phyloP scores from a whole-genome alignment of 352 stramenopile genomes.

The Globisporangium ultimum region DNA sequence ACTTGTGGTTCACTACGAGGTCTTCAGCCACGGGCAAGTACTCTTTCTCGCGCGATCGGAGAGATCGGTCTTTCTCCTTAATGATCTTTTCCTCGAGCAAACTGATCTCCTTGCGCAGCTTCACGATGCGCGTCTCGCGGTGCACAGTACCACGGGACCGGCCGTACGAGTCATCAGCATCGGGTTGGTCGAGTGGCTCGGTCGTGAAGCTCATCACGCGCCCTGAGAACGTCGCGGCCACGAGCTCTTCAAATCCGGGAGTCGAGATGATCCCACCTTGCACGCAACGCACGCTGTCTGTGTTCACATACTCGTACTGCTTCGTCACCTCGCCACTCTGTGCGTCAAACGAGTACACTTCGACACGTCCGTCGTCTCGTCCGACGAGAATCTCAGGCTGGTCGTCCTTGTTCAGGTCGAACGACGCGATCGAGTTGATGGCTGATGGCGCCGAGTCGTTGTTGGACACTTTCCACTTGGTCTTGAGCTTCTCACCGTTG shows the following conservation, averaged over 20 bases:
- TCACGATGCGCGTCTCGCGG: constrained; percentile 73
- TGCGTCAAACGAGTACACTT: constrained; percentile 68
- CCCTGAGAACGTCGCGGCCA: constrained; percentile 77
- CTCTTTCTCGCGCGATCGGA: constrained; percentile 49
- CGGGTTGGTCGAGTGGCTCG: constrained; percentile 71
- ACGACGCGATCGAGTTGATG: constrained; percentile 78
- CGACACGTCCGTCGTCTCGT: constrained; percentile 72
- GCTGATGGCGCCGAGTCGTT: constrained; percentile 24
- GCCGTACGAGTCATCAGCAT: constrained; percentile 72
- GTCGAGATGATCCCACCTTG: constrained; percentile 71
- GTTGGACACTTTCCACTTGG: constrained; percentile 58
- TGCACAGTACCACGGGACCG: constrained; percentile 73
- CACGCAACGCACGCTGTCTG: constrained; percentile 73
- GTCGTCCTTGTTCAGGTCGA: constrained; percentile 82
- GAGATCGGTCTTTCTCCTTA: constrained; percentile 45
- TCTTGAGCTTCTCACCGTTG: constrained; percentile 75
- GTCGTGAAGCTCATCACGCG: constrained; percentile 82
- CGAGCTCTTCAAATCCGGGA: constrained; percentile 67
- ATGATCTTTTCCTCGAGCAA: constrained; percentile 66
- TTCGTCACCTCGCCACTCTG: constrained; percentile 44
- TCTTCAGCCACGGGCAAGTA: constrained; percentile 70
- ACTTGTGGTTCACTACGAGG: constrained; percentile 74
- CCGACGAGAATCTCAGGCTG: constrained; percentile 72
- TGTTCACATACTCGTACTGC: constrained; percentile 62
- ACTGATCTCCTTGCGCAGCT: constrained; percentile 74